Base-by-base conservation (phyloP, 805 yeast species). In the Pichia gijzeniarum region DNA sequence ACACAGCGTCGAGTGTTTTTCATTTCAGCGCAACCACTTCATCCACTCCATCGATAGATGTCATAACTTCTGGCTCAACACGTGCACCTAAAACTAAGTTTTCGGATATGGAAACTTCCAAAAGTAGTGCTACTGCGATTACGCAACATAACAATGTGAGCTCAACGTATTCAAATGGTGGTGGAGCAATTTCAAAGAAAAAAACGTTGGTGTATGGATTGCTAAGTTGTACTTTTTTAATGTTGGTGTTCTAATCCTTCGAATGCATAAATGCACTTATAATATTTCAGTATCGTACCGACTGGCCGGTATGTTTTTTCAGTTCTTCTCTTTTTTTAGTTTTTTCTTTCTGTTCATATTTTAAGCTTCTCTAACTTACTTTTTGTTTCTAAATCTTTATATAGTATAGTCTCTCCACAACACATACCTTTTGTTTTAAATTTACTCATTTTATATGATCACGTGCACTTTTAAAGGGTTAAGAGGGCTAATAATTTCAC, bases 171-270 rank as follows among this genome's bases (percentile, higher is more conserved):
- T 30, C 33, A 30, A 30, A 30, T 30, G 33, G 33, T 10, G 21
- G 4, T 13, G 8, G 1, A 6, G 5, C 5, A 6, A 12, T 5
- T 22, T 14, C 27, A 3, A 30, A 32, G 19, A 39, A 10, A 6
- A 39, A 39, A 10, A 19, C 41, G 8, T 5, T 42, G n/a, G 13
- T 42, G 4, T 42, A 12, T 12, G 45, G 45, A 6, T 13, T 42
- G 13, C 28, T 42, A 17, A 17, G 41, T 16, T 36, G 35, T 10
- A 36, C 45, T 3, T 36, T 42, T 16, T 8, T 42, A 8, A 9
- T 35, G 22, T 42, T 42, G 18, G 16, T 43, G 14, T 30, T 43
- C 14, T 38, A 33, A 27, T 6, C 4, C 12, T n/a, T n/a, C n/a
- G n/a, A n/a, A n/a, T n/a, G n/a, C n/a, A n/a, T n/a, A n/a, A n/a